Evolutionary conservation across 768 basidiomycete species (phyloP).

Genomic region (Panaeolus papilionaceus): DNA sequence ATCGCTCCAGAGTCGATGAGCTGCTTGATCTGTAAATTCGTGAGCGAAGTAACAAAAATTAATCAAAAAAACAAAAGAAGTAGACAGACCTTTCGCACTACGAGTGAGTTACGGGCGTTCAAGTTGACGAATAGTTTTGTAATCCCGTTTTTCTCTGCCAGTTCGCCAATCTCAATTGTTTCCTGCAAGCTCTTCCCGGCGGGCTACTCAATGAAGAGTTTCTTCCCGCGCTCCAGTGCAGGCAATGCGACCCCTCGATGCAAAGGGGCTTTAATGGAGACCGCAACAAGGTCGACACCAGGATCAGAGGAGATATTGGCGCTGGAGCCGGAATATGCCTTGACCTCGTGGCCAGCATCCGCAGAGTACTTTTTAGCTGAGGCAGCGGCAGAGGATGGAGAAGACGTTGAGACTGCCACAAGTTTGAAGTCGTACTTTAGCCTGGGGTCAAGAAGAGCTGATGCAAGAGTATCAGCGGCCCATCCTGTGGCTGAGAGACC

Average conservation of each 20-base stretch:
- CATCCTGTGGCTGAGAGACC: slow-evolving; percentile 41
- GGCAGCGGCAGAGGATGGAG: slow-evolving; percentile 33
- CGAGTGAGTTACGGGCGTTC: slow-evolving; percentile 31
- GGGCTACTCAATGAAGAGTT: slow-evolving; percentile 49
- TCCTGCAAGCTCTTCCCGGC: slow-evolving; percentile 37
- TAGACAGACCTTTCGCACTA: slow-evolving; percentile 36
- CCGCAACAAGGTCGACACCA: slow-evolving; percentile 43
- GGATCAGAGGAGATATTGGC: slow-evolving; percentile 38
- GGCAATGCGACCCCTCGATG: slow-evolving; percentile 38
- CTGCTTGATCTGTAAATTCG: slow-evolving; percentile 32
- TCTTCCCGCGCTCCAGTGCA: slow-evolving; percentile 43
- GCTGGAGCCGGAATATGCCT: slow-evolving; percentile 38
- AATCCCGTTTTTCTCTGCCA: slow-evolving; percentile 36
- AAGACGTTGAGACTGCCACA: slow-evolving; percentile 42
- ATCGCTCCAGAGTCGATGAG: slow-evolving; percentile 32
- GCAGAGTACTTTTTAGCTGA: slow-evolving; percentile 37
- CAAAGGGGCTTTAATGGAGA: slow-evolving; percentile 37
- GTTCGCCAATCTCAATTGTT: slow-evolving; percentile 39
- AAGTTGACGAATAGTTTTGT: slow-evolving; percentile 42
- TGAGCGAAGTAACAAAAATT: not conserved
- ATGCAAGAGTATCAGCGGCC: slow-evolving; percentile 35
- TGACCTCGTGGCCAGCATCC: slow-evolving; percentile 32
- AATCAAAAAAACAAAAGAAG: not conserved
- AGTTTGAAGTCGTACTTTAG: slow-evolving; percentile 33
- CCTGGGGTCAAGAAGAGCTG: slow-evolving; percentile 28